Evolutionary conservation across 345 rosid genomes (phyloP), one percentile per base, ranked within the genome.

Genomic region (Lenwebbia sp.): DNA sequence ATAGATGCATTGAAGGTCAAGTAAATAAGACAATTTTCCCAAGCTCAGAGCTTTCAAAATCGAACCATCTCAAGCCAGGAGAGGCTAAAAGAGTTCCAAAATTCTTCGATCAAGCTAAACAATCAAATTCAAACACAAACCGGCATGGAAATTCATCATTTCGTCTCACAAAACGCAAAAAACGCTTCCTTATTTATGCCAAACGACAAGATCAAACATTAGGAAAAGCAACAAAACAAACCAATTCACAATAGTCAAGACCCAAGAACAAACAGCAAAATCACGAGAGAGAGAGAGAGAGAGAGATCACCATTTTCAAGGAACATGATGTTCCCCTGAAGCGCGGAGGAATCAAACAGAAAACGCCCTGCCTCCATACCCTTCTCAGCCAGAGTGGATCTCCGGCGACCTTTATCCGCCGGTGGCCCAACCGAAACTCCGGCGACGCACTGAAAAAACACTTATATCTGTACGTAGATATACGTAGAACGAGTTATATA

Each of bases 301-400:
- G 13, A 13, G 28, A 22, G 44, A 82, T 21, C 25, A 94, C 98
- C 98, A 91, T 87, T 91, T 8, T 95, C 96, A 10, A 95, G 94
- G 90, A 92, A 93, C 91, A 93, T 86, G 94, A 94, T 89, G 92
- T 92, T 94, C 82, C 94, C 91, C 14, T 91, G 91, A 87, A 91
- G 87, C 28, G 93, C 85, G 21, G 96, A 91, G 33, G 93, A 92
- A 88, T 93, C 91, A 88, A 95, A 94, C 87, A 92, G 89, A 86
- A 96, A 91, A 54, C 94, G 90, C 85, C 95, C 90, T 15, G 95
- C 88, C 85, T 96, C 97, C 97, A 95, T 95, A 23, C 51, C 47
- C 55, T 75, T 74, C 30, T 37, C 84, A 37, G 83, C 41, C 30
- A 37, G 10, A 53, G 78, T 19, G 47, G 44, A 70, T 33, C 78